Evolutionary conservation across 441 rosid genomes (phyloP).

Genomic region (Croton setiger): DNA sequence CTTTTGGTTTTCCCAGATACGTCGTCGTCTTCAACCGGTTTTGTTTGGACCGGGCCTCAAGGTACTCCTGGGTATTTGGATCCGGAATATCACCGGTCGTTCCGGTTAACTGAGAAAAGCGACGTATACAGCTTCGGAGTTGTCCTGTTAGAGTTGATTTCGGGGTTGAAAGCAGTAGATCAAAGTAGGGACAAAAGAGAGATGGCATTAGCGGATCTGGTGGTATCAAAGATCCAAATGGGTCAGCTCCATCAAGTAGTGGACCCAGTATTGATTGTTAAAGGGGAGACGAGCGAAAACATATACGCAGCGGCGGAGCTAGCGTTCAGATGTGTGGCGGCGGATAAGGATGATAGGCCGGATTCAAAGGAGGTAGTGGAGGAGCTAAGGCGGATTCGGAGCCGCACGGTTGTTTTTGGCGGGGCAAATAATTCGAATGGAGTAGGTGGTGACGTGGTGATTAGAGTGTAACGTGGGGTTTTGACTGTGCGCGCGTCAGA

Average conservation of each 20-base stretch:
- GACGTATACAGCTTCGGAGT: conserved; percentile 88
- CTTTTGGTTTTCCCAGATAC: conserved; percentile 49
- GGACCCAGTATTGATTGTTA: conserved; percentile 48
- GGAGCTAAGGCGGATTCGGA: conserved; percentile 64
- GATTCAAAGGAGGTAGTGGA: conserved; percentile 67
- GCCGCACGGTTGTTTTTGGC: conserved; percentile 31
- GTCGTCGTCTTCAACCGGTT: conserved; percentile 46
- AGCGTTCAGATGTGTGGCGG: conserved; percentile 85
- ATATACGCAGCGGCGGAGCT: conserved; percentile 75
- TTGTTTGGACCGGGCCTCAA: conserved; percentile 88
- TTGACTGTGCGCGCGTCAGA: conserved; percentile 5
- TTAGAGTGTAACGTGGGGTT: neutral
- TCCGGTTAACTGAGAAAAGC: conserved; percentile 83
- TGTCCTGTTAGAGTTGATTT: conserved; percentile 69
- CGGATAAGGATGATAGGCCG: conserved; percentile 86
- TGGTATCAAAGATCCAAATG: conserved; percentile 76
- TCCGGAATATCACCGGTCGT: conserved; percentile 88
- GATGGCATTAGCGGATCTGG: conserved; percentile 76
- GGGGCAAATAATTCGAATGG: conserved; percentile 20
- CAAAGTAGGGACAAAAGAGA: conserved; percentile 73
- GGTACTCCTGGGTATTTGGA: conserved; percentile 90
- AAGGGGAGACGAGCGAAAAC: conserved; percentile 33
- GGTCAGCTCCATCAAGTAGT: conserved; percentile 63
- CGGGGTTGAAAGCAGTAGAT: conserved; percentile 85
- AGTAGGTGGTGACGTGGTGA: conserved; percentile 29